These are phyloP conservation scores for Truncatella angustata DNA, from an alignment of 2,329 filamentous ascomycete genomes.

Conservation along the genomic window DNA sequence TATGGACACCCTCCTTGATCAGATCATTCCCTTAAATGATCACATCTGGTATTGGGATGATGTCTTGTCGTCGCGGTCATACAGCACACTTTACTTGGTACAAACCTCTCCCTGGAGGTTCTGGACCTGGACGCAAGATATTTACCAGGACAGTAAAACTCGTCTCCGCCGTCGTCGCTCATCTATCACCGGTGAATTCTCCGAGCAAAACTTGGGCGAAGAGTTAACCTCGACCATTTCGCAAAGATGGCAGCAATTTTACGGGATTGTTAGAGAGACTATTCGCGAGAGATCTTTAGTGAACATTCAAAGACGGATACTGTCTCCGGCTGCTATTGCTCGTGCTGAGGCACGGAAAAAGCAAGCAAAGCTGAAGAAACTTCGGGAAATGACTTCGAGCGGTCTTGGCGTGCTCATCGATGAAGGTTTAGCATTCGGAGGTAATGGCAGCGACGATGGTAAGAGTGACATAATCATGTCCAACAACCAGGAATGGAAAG, in stretches of 20 bases:
- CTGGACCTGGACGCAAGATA: slow-evolving; percentile 68
- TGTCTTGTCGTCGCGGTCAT: slow-evolving; percentile 73
- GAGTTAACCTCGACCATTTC: slow-evolving; percentile 39
- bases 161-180: slow-evolving; percentile 32
- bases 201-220: slow-evolving; percentile 18
- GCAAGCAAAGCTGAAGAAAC: slow-evolving; percentile 65
- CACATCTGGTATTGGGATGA: slow-evolving; percentile 97
- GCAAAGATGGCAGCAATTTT: slow-evolving; percentile 68
- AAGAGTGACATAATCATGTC: slow-evolving; percentile 45
- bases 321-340: slow-evolving; percentile 76
- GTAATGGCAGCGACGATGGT: slow-evolving; percentile 54
- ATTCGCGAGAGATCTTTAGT: slow-evolving; percentile 70
- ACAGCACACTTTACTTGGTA: slow-evolving; percentile 78
- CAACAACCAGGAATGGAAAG: slow-evolving; percentile 57
- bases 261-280: slow-evolving; percentile 73
- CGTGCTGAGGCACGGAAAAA: slow-evolving; percentile 75
- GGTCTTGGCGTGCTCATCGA: slow-evolving; percentile 85
- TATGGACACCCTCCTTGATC: slow-evolving; percentile 73
- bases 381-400: slow-evolving; percentile 80
- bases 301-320: slow-evolving; percentile 68
- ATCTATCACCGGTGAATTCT: slow-evolving; percentile 29
- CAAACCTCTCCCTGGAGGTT: slow-evolving; percentile 80
- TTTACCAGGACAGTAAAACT: slow-evolving; percentile 61
- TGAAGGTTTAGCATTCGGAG: slow-evolving; percentile 71
- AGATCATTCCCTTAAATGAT: slow-evolving; percentile 79